A percentile compares a stretch with the other conserved stretches of the same genome.
Conservation (phyloP, 345 rosid species). For the Theobroma cacao region DNA sequence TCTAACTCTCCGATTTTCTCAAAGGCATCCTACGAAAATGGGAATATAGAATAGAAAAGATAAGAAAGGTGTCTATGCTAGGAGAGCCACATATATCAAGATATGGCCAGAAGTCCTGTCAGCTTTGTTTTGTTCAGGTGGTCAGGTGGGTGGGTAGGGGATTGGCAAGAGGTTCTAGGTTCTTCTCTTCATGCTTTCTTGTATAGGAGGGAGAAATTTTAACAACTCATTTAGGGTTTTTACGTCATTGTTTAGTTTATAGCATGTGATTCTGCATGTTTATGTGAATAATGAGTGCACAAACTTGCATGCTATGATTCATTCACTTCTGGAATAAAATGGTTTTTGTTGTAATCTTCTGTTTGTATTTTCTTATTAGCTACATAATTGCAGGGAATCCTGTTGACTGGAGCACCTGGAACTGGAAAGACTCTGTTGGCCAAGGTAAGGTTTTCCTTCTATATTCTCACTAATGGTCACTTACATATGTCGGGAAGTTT, state of each 20-base stretch:
- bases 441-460: slow-evolving; percentile 50
- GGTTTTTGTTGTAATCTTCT: neutral
- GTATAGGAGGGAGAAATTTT: neutral
- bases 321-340: neutral
- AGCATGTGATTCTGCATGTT: neutral
- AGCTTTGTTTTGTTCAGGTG: neutral
- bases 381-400: slow-evolving; percentile 74
- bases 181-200: neutral
- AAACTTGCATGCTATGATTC: neutral
- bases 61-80: neutral
- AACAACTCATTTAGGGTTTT: neutral
- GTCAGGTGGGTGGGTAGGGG: neutral
- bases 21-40: neutral
- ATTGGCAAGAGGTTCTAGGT: neutral
- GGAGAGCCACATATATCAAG: neutral
- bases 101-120: neutral
- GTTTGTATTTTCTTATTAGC: slow-evolving; percentile 1
- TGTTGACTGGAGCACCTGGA: slow-evolving; percentile 99
- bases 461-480: neutral
- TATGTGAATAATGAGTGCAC: neutral
- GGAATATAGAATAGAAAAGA: neutral
- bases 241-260: neutral
- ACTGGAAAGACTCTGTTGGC: slow-evolving; percentile 98
- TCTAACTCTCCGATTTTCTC: neutral
- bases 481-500: neutral